Conservation (phyloP, 331 rosid species). For the Pyrus hybrid region DNA sequence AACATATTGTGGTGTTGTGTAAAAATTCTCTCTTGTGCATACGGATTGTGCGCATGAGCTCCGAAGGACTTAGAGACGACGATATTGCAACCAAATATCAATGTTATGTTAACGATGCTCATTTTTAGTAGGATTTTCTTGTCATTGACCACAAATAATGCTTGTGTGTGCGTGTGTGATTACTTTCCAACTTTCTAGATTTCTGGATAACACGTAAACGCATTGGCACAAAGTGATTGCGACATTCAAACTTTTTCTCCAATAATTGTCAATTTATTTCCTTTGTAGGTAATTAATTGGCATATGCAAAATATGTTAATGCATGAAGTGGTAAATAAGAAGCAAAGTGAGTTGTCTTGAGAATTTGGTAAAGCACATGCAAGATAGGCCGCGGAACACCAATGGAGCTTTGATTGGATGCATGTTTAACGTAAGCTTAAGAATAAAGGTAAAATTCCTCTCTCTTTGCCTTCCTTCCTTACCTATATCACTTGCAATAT, state of each 20-base stretch:
- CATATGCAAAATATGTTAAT: neutral
- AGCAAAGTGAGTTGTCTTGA: conserved; percentile 31
- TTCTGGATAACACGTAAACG: neutral
- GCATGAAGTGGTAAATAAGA: conserved; percentile 2
- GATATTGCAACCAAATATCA: neutral
- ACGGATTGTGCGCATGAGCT: neutral
- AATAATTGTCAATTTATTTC: neutral
- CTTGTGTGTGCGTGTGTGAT: no score
- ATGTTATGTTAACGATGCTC: no score
- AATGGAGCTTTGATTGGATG: conserved; percentile 1
- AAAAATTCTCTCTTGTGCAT: neutral
- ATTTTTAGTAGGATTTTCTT: no score
- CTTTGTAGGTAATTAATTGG: neutral
- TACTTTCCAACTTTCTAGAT: neutral
- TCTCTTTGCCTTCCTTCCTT: conserved; percentile 8
- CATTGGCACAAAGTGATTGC: neutral
- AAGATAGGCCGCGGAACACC: conserved; percentile 16
- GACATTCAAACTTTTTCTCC: neutral
- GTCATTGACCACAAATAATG: no score
- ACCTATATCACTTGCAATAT: neutral
- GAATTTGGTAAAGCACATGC: conserved; percentile 50
- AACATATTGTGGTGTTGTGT: neutral
- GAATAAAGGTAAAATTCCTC: neutral
- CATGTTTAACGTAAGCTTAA: conserved; percentile 25
- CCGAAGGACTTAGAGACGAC: neutral